Evolutionary conservation across 192 early-diverging fungal species (phyloP).

Genomic region (Coemansia interrupta): DNA sequence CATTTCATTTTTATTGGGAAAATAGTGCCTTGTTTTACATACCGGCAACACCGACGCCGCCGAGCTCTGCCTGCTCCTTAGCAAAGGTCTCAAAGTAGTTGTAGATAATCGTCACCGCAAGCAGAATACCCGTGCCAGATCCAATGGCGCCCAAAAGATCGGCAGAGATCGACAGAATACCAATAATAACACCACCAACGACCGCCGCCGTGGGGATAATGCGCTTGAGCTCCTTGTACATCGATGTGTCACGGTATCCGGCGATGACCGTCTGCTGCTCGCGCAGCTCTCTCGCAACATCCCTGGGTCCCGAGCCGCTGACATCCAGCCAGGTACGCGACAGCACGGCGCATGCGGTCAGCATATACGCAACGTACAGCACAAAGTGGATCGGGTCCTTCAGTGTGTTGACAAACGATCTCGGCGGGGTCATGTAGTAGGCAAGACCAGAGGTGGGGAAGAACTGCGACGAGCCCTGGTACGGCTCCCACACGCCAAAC

Average conservation of each 20-base stretch:
- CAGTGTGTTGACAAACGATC: slow-evolving; percentile 74
- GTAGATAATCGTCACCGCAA: slow-evolving; percentile 99
- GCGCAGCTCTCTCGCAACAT: slow-evolving; percentile 97
- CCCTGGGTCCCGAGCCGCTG: slow-evolving; percentile 93
- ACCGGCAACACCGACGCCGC: slow-evolving; percentile 46
- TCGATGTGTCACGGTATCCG: slow-evolving; percentile 87
- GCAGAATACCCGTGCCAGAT: slow-evolving; percentile 96
- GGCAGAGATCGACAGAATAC: slow-evolving; percentile 89
- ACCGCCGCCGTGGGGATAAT: slow-evolving; percentile 97
- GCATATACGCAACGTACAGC: slow-evolving; percentile 91
- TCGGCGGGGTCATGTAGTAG: slow-evolving; percentile 98
- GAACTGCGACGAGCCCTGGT: slow-evolving; percentile 93
- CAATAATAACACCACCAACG: slow-evolving; percentile 96
- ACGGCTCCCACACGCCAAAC: slow-evolving; percentile 94
- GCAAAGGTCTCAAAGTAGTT: slow-evolving; percentile 98
- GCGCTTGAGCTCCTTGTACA: slow-evolving; percentile 99
- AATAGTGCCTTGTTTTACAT: slow-evolving; percentile 20
- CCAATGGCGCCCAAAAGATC: slow-evolving; percentile 98
- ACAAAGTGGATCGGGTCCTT: slow-evolving; percentile 94
- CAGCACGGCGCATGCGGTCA: slow-evolving; percentile 90
- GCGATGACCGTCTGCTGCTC: slow-evolving; percentile 95
- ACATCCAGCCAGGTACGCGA: slow-evolving; percentile 99
- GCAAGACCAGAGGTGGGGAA: slow-evolving; percentile 90
- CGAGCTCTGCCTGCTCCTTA: slow-evolving; percentile 72
- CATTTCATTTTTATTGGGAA: background rate